phyloP scores from a whole-genome alignment of 129 eudicot species.

The Gnaphalium uliginosum region DNA sequence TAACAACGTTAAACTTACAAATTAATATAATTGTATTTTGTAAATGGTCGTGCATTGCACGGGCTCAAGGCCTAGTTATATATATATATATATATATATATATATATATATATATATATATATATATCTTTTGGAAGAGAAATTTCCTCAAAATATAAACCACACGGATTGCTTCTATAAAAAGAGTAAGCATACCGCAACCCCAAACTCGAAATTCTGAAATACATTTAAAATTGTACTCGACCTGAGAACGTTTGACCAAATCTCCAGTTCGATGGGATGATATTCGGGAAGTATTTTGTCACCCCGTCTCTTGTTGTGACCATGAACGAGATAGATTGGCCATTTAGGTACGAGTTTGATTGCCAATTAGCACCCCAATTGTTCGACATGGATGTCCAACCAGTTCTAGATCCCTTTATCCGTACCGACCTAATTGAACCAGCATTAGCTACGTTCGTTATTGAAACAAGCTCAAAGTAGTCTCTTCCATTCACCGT shows the following conservation, averaged over 20 bases:
- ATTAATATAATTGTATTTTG: no score
- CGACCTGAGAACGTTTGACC: conserved; percentile 62
- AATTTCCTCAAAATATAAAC: no score
- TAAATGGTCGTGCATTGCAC: no score
- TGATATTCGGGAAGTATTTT: conserved; percentile 43
- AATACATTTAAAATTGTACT: conserved; percentile 42
- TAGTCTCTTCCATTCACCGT: conserved; percentile 64
- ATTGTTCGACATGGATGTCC: conserved; percentile 72
- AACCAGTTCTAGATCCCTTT: conserved; percentile 65
- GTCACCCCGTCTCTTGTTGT: conserved; percentile 70
- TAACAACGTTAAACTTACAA: no score
- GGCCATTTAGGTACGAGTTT: conserved; percentile 59
- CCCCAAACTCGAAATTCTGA: conserved; percentile 4
- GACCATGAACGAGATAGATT: conserved; percentile 66
- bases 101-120: no score
- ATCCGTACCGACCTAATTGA: conserved; percentile 56
- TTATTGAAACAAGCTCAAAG: conserved; percentile 71
- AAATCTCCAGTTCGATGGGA: conserved; percentile 66
- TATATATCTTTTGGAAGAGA: neutral
- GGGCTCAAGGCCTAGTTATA: no score
- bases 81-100: no score
- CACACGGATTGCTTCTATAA: conserved; percentile 49
- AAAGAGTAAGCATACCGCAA: conserved; percentile 42
- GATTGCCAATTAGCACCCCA: conserved; percentile 95
- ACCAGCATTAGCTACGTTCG: conserved; percentile 69